Percentiles rank a stretch among this genome's conserved stretches.
Evolutionary conservation across 306 rosid species (phyloP).

Genomic region (Casuarina equisetifolia): DNA sequence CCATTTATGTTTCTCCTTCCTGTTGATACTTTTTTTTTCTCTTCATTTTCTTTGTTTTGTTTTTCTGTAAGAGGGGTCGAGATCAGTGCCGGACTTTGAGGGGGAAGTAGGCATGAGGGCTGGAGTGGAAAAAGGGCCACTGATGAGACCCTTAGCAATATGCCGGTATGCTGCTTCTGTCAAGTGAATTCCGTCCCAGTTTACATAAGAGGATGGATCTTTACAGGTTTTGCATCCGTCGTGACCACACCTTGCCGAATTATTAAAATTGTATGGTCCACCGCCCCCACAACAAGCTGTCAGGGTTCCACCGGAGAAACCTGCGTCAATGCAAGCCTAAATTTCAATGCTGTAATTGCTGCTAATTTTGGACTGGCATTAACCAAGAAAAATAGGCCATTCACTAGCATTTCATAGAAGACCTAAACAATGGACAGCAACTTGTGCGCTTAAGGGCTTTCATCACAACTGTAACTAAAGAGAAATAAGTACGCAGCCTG

Average conservation of each 20-base stretch:
- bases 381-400: neutral
- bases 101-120: neutral
- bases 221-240: constrained; percentile 42
- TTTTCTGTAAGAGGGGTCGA: too few species aligned
- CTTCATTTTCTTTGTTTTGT: too few species aligned
- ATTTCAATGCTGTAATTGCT: neutral
- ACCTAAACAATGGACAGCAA: neutral
- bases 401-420: neutral
- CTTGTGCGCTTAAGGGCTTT: neutral
- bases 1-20: too few species aligned
- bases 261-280: constrained; percentile 66
- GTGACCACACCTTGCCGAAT: constrained; percentile 58
- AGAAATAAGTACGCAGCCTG: too few species aligned
- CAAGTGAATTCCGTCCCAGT: constrained; percentile 74
- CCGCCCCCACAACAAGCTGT: constrained; percentile 76
- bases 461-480: neutral
- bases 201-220: constrained; percentile 43
- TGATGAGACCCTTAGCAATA: constrained; percentile 44
- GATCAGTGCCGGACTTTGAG: too few species aligned
- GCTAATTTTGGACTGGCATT: neutral
- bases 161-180: constrained; percentile 61
- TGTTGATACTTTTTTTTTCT: too few species aligned
- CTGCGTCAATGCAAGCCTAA: constrained; percentile 25
- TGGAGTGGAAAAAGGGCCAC: constrained; percentile 48
- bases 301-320: constrained; percentile 35